Evolutionary conservation across 208 protist species (phyloP).

Genomic region (Wallacemonas sp.): DNA sequence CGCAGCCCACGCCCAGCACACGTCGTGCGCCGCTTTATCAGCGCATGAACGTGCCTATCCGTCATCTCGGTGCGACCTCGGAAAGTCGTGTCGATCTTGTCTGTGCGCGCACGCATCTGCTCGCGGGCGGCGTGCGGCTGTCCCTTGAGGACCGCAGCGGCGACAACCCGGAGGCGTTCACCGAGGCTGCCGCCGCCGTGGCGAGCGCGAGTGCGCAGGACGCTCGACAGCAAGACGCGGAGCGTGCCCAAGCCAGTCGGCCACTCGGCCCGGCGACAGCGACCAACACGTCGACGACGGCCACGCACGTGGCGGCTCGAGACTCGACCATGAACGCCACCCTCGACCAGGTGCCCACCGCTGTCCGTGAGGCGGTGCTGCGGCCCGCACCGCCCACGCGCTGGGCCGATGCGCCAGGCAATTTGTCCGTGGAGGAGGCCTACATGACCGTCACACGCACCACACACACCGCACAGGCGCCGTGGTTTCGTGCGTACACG

Average conservation of each 20-base stretch:
- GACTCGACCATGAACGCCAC: background rate
- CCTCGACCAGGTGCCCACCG: constrained; percentile 28
- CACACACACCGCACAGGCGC: constrained; percentile 53
- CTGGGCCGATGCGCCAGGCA: constrained; percentile 55
- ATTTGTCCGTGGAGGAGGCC: constrained; percentile 70
- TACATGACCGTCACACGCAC: constrained; percentile 65
- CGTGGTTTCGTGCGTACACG: constrained; percentile 70
- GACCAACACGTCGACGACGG: background rate
- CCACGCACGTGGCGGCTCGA: background rate
- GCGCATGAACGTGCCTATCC: constrained; percentile 20
- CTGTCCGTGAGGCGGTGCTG: constrained; percentile 40
- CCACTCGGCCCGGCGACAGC: background rate
- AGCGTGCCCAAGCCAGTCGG: background rate
- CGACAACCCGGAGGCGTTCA: constrained; percentile 15
- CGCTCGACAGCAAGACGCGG: background rate
- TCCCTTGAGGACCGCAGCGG: constrained; percentile 53
- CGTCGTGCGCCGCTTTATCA: constrained; percentile 2
- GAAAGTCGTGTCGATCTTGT: constrained; percentile 70
- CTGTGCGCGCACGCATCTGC: constrained; percentile 44
- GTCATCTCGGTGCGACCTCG: constrained; percentile 43
- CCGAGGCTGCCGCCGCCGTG: constrained; percentile 24
- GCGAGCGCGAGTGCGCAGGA: constrained; percentile 9
- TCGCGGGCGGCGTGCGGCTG: constrained; percentile 40
- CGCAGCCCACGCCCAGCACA: background rate
- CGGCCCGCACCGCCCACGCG: constrained; percentile 28